These are phyloP conservation scores for Penicillium sp. DNA, from an alignment of 2,329 filamentous ascomycete genomes.

Conservation along the genomic window DNA sequence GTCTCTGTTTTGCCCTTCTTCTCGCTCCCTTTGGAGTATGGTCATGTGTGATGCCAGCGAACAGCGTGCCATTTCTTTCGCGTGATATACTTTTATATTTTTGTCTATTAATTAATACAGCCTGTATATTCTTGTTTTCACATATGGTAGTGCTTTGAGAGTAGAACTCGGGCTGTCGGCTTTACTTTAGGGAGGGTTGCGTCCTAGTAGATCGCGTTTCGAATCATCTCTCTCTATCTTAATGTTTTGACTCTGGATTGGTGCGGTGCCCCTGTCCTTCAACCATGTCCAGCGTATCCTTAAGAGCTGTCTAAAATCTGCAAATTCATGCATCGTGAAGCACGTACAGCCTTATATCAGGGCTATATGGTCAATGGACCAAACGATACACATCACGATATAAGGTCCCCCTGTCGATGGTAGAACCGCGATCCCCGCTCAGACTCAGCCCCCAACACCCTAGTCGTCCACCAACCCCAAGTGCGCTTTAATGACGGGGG, in stretches of 20 bases:
- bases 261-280: neutral
- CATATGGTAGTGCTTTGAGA: neutral
- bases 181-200: neutral
- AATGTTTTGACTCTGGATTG: neutral
- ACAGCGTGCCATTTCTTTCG: conserved; percentile 20
- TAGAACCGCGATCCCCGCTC: conserved; percentile 6
- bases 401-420: neutral
- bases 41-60: conserved; percentile 36
- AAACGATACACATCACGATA: neutral
- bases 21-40: conserved; percentile 20
- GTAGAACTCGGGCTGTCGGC: neutral
- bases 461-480: neutral
- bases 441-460: conserved; percentile 2
- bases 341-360: neutral
- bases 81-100: conserved; percentile 12
- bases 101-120: conserved; percentile 14
- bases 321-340: neutral
- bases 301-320: neutral
- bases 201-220: neutral
- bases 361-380: neutral
- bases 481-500: neutral
- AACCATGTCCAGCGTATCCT: neutral
- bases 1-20: conserved; percentile 12
- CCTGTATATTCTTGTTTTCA: conserved; percentile 4
- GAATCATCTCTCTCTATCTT: neutral